Evolutionary conservation across 306 rosid species (phyloP), one percentile per base, ranked within the genome.

Genomic region (Fragaria ananassa): DNA sequence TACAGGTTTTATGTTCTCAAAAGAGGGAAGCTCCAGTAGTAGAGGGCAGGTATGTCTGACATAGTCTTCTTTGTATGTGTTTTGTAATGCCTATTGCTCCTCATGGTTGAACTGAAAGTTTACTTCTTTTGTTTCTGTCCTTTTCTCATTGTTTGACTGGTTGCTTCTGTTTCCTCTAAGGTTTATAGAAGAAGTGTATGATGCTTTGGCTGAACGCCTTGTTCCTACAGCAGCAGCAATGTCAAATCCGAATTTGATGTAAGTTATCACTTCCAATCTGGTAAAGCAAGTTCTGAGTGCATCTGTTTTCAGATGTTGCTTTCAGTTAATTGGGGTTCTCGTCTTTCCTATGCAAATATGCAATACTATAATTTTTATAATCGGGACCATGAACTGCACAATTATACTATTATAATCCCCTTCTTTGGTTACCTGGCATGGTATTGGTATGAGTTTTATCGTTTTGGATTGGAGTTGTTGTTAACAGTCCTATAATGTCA

Each of bases 161-260:
- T 74, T 70, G 39, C 58, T 41, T 75, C 75, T 71, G n/a, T 78
- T 49, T 87, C 62, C 64, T 60, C 72, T 54, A 72, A 92, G 96
- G 77, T 75, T 74, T 68, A 90, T 92, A 25, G 89, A 88, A 34
- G 97, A 90, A 57, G 74, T 95, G 78, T 92, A 89, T 70, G 96
- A 90, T 85, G 82, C 89, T 78, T 83, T 95, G 88, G 98, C 88
- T 44, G 56, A 62, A 69, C 88, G 89, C 61, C 86, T 95, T 79
- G 84, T 88, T 77, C 86, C 87, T 74, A 78, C 71, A 5, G 90
- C 83, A 2, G 83, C 84, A 17, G 81, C 74, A 18, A 67, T 79
- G 34, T 82, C 91, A n/a, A 86, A 83, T 78, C 84, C 97, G 65
- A 80, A 86, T 74, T 46, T 69, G 68, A 95, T 89, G 97, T 94